Evolutionary conservation across 768 basidiomycete species (phyloP), one percentile per base, ranked within the genome.

Genomic region (Mycena filopes): DNA sequence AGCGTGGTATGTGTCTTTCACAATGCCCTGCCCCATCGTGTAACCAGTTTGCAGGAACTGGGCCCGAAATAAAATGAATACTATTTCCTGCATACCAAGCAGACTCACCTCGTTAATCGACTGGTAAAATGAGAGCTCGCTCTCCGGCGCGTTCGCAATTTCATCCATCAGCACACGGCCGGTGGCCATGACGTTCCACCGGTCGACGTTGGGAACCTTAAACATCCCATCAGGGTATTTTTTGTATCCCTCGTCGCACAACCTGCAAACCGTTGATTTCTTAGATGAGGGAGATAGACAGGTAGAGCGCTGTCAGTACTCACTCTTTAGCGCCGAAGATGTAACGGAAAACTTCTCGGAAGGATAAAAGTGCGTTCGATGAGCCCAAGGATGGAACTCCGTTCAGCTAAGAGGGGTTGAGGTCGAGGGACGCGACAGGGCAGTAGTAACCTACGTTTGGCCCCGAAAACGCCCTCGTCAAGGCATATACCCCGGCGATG

Each of bases 1-100:
- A 25, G 81, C 70, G 47, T 82, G 81, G 58, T 81, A 82, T 0
- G 74, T 75, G 57, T 81, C 74, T 4, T 66, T 46, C 28, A 67
- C 70, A 28, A 81, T 70, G 16, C 65, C 70, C 28, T 68, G 49
- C 9, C 80, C 80, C 11, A 82, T 48, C 0, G 81, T 81, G 61
- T 78, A 78, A 21, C 75, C 69, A 4, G 74, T 70, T 67, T 81
- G 79, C 15, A 79, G 62, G 28, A 66, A 55, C 76, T 77, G 33
- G n/a, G n/a, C n/a, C n/a, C 28, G 47, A 16, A n/a, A 33, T 47
- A 5, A 26, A 41, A 60, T 28, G 16, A 15, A 20, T 10, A 3
- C 15, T 23, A 13, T 9, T n/a, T n/a, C n/a, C 15, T 23, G 43
- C 36, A 26, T 26, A n/a, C 4, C 16, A 18, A 28, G 20, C 4